A percentile compares a stretch with the other conserved stretches of the same genome.
phyloP scores from a whole-genome alignment of 495 filamentous ascomycete genomes.

The Aspergillus bertholletiae region DNA sequence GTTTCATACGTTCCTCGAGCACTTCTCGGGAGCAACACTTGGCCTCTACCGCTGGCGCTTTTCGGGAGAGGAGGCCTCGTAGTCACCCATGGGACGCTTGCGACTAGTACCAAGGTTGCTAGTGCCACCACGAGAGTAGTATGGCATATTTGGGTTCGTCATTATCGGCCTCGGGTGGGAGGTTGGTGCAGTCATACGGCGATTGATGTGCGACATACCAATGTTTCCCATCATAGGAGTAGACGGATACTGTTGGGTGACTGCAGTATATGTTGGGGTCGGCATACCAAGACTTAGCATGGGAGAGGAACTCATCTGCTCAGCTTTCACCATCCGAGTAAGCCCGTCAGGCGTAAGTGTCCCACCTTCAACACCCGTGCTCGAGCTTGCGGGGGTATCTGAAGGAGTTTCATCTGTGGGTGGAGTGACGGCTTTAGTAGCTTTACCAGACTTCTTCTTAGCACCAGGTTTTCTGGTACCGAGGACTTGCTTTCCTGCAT shows the following conservation, averaged over 20 bases:
- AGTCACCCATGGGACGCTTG: slow-evolving; percentile 4
- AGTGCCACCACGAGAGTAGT: neutral
- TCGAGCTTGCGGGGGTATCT: neutral
- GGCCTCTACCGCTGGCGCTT: slow-evolving; percentile 1
- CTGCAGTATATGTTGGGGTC: neutral
- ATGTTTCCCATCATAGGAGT: neutral
- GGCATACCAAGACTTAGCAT: neutral
- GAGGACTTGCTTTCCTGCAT: slow-evolving; percentile 13
- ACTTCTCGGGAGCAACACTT: no score
- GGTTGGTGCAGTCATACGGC: slow-evolving; percentile 1
- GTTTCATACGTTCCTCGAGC: no score
- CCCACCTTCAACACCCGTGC: neutral
- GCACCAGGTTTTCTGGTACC: neutral
- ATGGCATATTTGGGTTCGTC: neutral
- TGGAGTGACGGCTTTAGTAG: neutral
- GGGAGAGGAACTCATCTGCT: neutral
- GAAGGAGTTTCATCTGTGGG: neutral
- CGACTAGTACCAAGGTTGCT: neutral
- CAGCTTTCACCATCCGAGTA: neutral
- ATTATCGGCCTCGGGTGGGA: neutral
- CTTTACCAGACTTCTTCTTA: neutral
- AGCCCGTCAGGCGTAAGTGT: neutral
- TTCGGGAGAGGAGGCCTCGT: neutral
- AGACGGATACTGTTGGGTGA: neutral
- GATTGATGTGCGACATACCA: neutral